phyloP scores from a whole-genome alignment of 2,329 filamentous ascomycete species.

The Incumbomyces lentus region DNA sequence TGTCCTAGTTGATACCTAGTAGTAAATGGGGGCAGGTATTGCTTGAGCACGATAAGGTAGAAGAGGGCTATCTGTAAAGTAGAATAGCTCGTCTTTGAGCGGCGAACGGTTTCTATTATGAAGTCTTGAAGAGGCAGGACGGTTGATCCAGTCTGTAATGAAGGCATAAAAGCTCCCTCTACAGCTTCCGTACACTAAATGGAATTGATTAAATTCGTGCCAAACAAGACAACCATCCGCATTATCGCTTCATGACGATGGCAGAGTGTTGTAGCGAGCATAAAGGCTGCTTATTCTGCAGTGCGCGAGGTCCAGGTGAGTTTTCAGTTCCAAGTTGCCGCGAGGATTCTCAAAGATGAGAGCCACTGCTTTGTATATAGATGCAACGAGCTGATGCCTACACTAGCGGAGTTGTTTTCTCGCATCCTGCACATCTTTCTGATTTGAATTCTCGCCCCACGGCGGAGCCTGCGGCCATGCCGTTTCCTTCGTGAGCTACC shows the following conservation, averaged over 20 bases:
- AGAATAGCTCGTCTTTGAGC: constrained; percentile 93
- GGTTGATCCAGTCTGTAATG: constrained; percentile 62
- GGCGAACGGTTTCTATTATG: constrained; percentile 90
- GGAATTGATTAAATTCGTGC: constrained; percentile 90
- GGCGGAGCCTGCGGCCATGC: too few relatives aligned
- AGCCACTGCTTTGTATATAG: too few relatives aligned
- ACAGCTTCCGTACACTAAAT: constrained; percentile 91
- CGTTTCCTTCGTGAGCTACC: too few relatives aligned
- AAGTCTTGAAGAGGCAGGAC: constrained; percentile 87
- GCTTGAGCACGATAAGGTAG: constrained; percentile 88
- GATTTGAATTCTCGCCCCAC: too few relatives aligned
- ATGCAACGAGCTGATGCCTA: too few relatives aligned
- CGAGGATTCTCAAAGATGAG: too few relatives aligned
- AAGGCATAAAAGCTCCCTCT: constrained; percentile 17
- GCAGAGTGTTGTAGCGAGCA: too few relatives aligned
- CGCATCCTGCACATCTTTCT: too few relatives aligned
- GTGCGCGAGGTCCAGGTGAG: too few relatives aligned
- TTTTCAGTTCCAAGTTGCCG: too few relatives aligned
- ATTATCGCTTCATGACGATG: constrained; percentile 19
- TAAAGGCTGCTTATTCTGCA: too few relatives aligned
- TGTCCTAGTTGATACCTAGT: constrained; percentile 81
- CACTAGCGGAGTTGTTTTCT: too few relatives aligned
- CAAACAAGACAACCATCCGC: constrained; percentile 54
- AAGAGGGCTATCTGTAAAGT: constrained; percentile 94
- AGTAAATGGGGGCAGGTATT: constrained; percentile 71